Evolutionary conservation across 2,329 filamentous ascomycete species (phyloP).

Genomic region (Fusarium sp.): DNA sequence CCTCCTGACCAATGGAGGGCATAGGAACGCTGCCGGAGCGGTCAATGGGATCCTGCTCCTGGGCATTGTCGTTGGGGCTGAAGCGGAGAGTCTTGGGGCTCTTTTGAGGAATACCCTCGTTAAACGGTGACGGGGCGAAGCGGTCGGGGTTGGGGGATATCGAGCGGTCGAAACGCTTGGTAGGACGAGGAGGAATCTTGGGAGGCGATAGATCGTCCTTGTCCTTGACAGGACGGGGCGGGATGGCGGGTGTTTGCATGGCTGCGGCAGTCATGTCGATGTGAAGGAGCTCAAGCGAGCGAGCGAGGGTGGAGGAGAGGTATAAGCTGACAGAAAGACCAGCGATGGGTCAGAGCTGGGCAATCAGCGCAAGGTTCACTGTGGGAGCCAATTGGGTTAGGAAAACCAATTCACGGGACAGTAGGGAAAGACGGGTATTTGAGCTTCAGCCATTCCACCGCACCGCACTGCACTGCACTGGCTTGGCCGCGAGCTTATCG

Average conservation of each 20-base stretch:
- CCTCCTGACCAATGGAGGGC: constrained; percentile 89
- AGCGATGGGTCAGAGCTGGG: constrained; percentile 36
- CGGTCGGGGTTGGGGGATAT: constrained; percentile 80
- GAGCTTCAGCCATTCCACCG: constrained; percentile 12
- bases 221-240: constrained; percentile 66
- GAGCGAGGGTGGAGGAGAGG: constrained; percentile 23
- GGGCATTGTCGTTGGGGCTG: constrained; percentile 48
- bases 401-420: background rate
- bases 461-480: background rate
- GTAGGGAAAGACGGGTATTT: constrained; percentile 33
- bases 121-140: constrained; percentile 87
- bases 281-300: constrained; percentile 29
- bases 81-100: constrained; percentile 51
- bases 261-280: constrained; percentile 61
- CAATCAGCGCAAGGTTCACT: constrained; percentile 40
- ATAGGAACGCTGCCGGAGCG: constrained; percentile 83
- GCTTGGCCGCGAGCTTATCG: constrained; percentile 33
- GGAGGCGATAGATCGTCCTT: constrained; percentile 61
- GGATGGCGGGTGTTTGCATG: constrained; percentile 64
- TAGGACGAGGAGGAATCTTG: constrained; percentile 83
- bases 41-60: constrained; percentile 56
- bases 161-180: constrained; percentile 78
- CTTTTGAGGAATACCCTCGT: constrained; percentile 70
- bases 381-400: constrained; percentile 23
- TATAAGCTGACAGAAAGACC: constrained; percentile 23